Base-by-base conservation (phyloP, 2,329 filamentous ascomycete species). In the Calonectria pauciramosa region DNA sequence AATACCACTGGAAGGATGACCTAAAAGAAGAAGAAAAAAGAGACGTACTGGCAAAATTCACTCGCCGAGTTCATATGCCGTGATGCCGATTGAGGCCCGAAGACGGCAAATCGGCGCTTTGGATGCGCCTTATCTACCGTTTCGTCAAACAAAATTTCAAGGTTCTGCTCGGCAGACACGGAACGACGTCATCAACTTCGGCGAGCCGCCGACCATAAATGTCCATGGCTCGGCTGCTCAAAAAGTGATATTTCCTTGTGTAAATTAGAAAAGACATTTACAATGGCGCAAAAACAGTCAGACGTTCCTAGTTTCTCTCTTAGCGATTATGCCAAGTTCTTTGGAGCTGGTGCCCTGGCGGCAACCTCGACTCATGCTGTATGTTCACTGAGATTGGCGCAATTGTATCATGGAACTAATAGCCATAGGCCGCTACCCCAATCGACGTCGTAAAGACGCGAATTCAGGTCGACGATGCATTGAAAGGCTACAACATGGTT, bases 401-500 rank as follows among this genome's bases (percentile, higher is more conserved):
- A 7, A 28, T 23, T 1, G 26, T 56, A 51, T 60, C 59, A 38
- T 32, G 28, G 72, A 60, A 44, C 54, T 74, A 56, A 75, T 52
- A 36, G 28, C 20, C 1, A 49, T 65, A 90, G 88, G 88, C 87
- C n/a, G 89, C 87, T 16, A 90, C 89, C 7, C 89, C 89, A 56
- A 90, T 88, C 75, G 87, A 87, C 83, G 96, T 96, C 84, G 94
- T 97, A 87, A 97, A 97, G 91, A 97, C 95, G 81, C 92, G 95
- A 82, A 96, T 97, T 85, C 95, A 97, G 88, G 94, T 97, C 84
- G 95, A 97, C 87, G 95, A 95, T 82, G 90, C 89, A 79, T 93
- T 95, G 86, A 97, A 97, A 89, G 96, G 96, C 87, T 90, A 91
- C 82, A 95, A 95, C 86, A 92, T 97, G 90, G 89, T 97, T 84